Percentiles rank a stretch among this genome's conserved stretches.
These are phyloP conservation scores for Phragmites australis DNA, from an alignment of 176 grass and related monocot species.

Conservation along the genomic window DNA sequence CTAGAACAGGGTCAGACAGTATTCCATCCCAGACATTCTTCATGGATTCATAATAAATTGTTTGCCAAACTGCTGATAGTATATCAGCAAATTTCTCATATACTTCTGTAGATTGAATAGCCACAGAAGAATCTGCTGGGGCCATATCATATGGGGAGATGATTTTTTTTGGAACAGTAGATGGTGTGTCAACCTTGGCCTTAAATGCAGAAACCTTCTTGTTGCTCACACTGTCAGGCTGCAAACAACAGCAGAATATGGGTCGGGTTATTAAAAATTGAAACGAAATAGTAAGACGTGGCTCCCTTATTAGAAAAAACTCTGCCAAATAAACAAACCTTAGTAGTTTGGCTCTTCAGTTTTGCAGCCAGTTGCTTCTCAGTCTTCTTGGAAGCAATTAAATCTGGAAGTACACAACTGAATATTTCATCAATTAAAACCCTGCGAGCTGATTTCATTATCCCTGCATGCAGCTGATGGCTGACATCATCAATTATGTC, in stretches of 20 bases:
- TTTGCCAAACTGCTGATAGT: conserved; percentile 55
- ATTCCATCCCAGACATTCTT: conserved; percentile 66
- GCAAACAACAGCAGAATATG: conserved; percentile 19
- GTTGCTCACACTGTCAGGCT: conserved; percentile 41
- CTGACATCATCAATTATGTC: conserved; percentile 60
- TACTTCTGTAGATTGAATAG: conserved; percentile 18
- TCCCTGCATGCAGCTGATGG: conserved; percentile 70
- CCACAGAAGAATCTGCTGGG: conserved; percentile 6
- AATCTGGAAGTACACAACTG: conserved; percentile 70
- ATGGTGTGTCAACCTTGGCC: conserved; percentile 29
- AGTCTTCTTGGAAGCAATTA: conserved; percentile 63
- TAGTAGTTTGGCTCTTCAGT: conserved; percentile 44
- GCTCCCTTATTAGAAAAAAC: conserved; percentile 13
- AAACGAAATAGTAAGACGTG: not conserved
- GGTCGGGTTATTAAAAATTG: conserved; percentile 10
- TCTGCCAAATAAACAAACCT: conserved; percentile 45
- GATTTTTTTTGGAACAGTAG: conserved; percentile 24
- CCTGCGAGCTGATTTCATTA: conserved; percentile 92
- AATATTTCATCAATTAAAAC: conserved; percentile 86
- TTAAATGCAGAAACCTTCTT: conserved; percentile 38
- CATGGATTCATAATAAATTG: conserved; percentile 76
- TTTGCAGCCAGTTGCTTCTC: conserved; percentile 54
- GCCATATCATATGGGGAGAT: conserved; percentile 29
- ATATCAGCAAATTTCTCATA: conserved; percentile 52
- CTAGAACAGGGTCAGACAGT: conserved; percentile 64